Evolutionary conservation across 2,329 filamentous ascomycete species (phyloP).

Genomic region (Colletotrichum coccodes): DNA sequence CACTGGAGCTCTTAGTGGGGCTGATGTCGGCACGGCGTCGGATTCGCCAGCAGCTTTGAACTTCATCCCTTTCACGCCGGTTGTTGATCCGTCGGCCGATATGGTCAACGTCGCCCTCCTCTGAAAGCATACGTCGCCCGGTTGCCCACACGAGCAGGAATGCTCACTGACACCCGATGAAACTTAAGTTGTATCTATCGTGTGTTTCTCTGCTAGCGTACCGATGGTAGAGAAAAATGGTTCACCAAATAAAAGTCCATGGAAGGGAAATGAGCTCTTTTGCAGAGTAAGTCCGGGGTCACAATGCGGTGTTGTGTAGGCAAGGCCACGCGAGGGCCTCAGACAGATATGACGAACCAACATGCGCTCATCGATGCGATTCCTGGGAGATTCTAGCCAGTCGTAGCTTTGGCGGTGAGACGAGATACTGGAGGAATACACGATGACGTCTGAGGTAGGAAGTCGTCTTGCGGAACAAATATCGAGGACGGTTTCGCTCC

Average conservation of each 20-base stretch:
- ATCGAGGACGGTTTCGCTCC: neutral
- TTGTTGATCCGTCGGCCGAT: slow-evolving; percentile 15
- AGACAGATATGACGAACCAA: too few relatives aligned
- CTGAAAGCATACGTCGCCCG: neutral
- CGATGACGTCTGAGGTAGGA: neutral
- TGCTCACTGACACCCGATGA: neutral
- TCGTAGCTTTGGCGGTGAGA: neutral
- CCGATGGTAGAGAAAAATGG: neutral
- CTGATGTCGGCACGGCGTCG: slow-evolving; percentile 2
- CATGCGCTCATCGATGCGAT: neutral
- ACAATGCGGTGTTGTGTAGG: neutral
- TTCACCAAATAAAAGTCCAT: neutral
- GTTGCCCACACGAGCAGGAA: slow-evolving; percentile 1
- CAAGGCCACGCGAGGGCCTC: neutral
- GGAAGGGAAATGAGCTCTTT: neutral
- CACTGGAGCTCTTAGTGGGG: slow-evolving; percentile 1
- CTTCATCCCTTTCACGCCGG: slow-evolving; percentile 29
- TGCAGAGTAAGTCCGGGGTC: neutral
- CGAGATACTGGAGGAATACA: neutral
- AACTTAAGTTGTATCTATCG: neutral
- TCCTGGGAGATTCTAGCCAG: neutral
- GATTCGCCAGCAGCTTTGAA: slow-evolving; percentile 6
- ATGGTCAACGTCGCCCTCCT: neutral
- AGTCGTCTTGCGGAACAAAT: neutral
- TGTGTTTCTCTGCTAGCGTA: neutral